Evolutionary conservation across 176 grass and related monocot genomes (phyloP), one percentile per base, ranked within the genome.

Genomic region (Oryza meridionalis): DNA sequence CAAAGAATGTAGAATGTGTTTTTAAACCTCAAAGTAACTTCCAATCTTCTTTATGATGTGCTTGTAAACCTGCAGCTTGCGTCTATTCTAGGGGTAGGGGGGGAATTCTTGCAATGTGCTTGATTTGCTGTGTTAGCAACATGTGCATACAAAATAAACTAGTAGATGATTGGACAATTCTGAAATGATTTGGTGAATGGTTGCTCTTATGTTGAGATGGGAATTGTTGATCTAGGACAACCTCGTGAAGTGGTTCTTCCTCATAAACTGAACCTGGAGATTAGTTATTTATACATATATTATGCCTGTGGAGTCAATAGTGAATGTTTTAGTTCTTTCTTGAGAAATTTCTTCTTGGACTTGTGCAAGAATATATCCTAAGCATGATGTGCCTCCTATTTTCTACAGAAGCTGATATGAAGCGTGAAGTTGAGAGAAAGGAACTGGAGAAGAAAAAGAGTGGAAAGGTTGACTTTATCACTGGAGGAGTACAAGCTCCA

Each of bases 381-480:
- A 32, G 66, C 42, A 64, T 82, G 42, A 77, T 70, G 24, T 50
- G 40, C n/a, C 63, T 16, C 4, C 24, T 75, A 16, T 91, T 27
- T 58, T 82, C 42, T 78, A 32, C 86, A 99, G 93, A 96, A 80
- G 88, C 86, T 89, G 96, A 96, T 76, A 96, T 99, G 93, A 96
- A 88, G 78, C 88, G 91, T 44, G 93, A 96, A 89, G 55, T 88
- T 62, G 96, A 96, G 92, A 88, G 91, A 74, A 99, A 94, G 73
- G 93, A 99, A 24, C 88, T 94, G 51, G 91, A 94, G 77, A 95
- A 89, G 75, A 99, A 96, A 90, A 96, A 86, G 70, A 92, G 53
- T 62, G 90, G 84, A 0, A 98, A 91, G 80, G 86, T 96, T 68
- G 96, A 99, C 12, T 99, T 96, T 91, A 25, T 90, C 75, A 53